These are phyloP conservation scores for Scedosporium dehoogii DNA, from an alignment of 2,329 filamentous ascomycete genomes.

Conservation along the genomic window DNA sequence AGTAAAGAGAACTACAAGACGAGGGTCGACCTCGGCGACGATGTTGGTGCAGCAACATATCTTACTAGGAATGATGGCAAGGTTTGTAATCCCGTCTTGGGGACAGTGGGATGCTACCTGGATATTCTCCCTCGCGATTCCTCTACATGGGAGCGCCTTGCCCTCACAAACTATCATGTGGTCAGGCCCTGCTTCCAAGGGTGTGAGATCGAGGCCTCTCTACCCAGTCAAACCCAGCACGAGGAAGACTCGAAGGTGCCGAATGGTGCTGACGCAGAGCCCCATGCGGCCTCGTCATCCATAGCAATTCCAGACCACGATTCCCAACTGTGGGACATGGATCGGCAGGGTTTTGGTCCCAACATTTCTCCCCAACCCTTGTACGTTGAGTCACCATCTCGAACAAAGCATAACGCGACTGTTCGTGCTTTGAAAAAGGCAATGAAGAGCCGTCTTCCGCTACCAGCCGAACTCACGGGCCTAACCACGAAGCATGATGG, in stretches of 20 bases:
- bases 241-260: too few relatives aligned
- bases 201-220: not conserved
- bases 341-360: not conserved
- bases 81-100: not conserved
- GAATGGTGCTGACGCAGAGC: not conserved
- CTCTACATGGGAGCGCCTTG: not conserved
- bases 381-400: not conserved
- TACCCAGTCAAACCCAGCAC: too few relatives aligned
- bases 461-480: too few relatives aligned
- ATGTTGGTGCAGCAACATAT: not conserved
- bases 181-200: not conserved
- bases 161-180: not conserved
- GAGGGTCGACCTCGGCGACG: not conserved
- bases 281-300: not conserved
- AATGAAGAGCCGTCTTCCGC: too few relatives aligned
- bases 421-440: not conserved
- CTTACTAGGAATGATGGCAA: not conserved
- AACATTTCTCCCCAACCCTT: too few relatives aligned
- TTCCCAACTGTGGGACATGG: not conserved
- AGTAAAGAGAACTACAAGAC: not conserved
- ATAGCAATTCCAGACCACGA: not conserved
- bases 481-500: too few relatives aligned
- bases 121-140: not conserved
- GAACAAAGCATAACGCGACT: not conserved
- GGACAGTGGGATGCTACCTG: not conserved